Evolutionary conservation across 2,329 filamentous ascomycete species (phyloP), one percentile per base, ranked within the genome.

Genomic region (Nigrospora oryzae): DNA sequence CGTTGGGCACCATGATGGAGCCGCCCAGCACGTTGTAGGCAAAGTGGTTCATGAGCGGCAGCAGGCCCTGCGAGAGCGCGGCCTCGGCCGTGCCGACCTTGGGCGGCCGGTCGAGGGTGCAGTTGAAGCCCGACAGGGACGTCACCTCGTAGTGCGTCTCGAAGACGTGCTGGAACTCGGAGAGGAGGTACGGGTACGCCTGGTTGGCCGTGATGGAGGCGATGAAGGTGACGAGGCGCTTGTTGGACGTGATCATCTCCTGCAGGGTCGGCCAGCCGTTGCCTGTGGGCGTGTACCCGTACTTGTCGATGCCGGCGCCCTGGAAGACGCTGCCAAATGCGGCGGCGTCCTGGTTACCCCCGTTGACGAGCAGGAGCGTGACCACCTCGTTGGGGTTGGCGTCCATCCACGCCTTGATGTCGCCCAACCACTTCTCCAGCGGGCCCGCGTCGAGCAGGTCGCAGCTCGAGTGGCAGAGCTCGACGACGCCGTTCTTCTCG

Each of bases 1-100:
- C 68, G 52, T 84, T 76, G 2, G 84, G 84, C 36, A 79, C 67
- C 51, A 77, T 65, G 54, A 87, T 76, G 47, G 69, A 70, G 4
- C 73, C 62, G n/a, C 68, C 60, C 17, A 80, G 58, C 5, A 59
- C 64, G 46, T 72, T 66, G 67, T 90, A 82, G 43, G 84, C 74
- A 69, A 93, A 91, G 67, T 93, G 87, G 70, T 93, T 93, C 68
- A 87, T 74, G 11, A 93, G 69, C 23, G 86, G 79, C 60, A 93
- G 73, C 54, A 79, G 74, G 53, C 77, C 76, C 1, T 71, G 70
- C 0, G 68, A 57, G 23, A 85, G 57, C 2, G 83, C 85, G 1
- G 69, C 56, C 14, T 73, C 56, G 40, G 73, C 73, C 4, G 68
- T 59, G 17, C 63, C 60, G 32, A 81, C 65, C 6, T 63, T 62